Percentiles rank a stretch among this genome's conserved stretches.
phyloP scores from a whole-genome alignment of 169 alveolate species.

The Babesia divergens region DNA sequence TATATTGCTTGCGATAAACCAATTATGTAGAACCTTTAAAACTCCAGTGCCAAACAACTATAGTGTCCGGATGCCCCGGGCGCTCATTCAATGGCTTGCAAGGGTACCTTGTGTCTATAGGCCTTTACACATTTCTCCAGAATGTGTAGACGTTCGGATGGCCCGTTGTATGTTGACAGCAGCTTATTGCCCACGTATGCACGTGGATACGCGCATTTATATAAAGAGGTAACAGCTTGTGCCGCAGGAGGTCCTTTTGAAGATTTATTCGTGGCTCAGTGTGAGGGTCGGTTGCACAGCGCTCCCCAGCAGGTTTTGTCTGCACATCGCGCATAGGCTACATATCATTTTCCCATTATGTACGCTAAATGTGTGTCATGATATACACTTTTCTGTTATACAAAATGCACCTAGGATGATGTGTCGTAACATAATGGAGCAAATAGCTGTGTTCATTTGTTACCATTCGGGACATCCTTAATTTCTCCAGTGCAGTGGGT shows the following conservation, averaged over 20 bases:
- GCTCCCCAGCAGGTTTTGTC: not conserved
- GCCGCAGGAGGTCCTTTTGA: not conserved
- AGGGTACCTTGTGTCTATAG: not conserved
- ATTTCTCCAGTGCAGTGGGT: too few species aligned
- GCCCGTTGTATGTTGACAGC: not conserved
- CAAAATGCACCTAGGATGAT: not conserved
- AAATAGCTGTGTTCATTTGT: too few species aligned
- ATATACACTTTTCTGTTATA: not conserved
- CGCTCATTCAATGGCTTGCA: not conserved
- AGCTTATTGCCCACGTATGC: not conserved
- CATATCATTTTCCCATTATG: not conserved
- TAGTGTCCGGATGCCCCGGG: not conserved
- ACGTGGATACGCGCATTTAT: not conserved
- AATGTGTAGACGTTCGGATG: conserved; percentile 7
- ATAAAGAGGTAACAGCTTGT: not conserved
- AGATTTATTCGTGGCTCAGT: not conserved
- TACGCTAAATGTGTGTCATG: not conserved
- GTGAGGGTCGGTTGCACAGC: not conserved
- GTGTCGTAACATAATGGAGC: too few species aligned
- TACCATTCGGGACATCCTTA: too few species aligned
- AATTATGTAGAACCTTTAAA: not conserved
- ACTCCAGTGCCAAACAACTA: not conserved
- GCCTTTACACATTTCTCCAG: not conserved
- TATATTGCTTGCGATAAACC: conserved; percentile 35
- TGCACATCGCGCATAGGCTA: not conserved